Evolutionary conservation across 306 rosid species (phyloP), one percentile per base, ranked within the genome.

Genomic region (Fagus sylvatica): DNA sequence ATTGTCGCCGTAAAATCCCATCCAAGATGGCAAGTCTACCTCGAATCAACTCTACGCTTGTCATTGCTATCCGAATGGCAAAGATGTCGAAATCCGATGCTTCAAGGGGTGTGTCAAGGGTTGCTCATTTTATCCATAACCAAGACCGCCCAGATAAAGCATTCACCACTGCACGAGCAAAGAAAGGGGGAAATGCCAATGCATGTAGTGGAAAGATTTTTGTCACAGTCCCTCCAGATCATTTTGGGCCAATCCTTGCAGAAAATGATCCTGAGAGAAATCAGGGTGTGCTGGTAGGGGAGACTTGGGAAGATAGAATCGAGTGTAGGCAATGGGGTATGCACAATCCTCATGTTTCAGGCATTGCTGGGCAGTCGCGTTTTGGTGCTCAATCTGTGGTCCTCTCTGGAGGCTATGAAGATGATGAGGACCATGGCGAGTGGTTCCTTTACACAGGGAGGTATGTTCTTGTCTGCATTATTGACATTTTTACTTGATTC

Each of bases 401-500:
- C 7, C 90, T 93, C 4, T 88, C 90, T 3, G 93, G 94, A 8
- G 97, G 97, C 1, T 92, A 88, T 66, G 70, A 71, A 4, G 97
- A 93, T 34, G 97, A 91, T 5, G 95, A 93, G 81, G 98, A 90
- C 49, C 97, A 93, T 4, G 96, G 98, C 5, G 97, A 91, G 7
- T 93, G 97, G 98, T 93, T 93, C 79, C 87, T 91, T 13, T 91
- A 90, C 76, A 93, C 97, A 2, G 96, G 98, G 30, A 91, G 97
- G 97, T 87, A 72, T 53, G 74, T 53, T 42, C 69, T 13, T 64
- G 13, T 51, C 57, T 32, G 46, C 11, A 16, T 13, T 7, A 16
- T 37, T 16, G 46, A 37, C 41, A 37, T 37, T 64, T 19, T 8
- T 64, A 37, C 48, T 37, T 37, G 48, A 37, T 1, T 65, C 36